A percentile compares a stretch with the other conserved stretches of the same genome.
Evolutionary conservation across 2,329 filamentous ascomycete species (phyloP).

Genomic region (Xylariaceae sp.): DNA sequence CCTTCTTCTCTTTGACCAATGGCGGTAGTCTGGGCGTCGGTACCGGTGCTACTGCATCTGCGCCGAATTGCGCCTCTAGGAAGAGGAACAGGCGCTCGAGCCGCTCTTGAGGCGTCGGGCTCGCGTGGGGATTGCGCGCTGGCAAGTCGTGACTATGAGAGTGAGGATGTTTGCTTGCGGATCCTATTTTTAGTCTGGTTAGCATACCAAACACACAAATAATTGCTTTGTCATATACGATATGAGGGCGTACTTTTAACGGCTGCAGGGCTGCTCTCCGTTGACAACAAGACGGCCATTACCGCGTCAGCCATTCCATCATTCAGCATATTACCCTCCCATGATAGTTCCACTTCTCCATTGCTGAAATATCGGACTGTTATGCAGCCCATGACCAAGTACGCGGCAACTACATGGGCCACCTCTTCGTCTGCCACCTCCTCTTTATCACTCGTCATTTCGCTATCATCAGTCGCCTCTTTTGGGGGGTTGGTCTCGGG

Average conservation of each 20-base stretch:
- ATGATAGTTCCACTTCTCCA: constrained; percentile 84
- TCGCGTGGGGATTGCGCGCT: constrained; percentile 65
- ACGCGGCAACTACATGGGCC: constrained; percentile 48
- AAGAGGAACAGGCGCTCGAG: constrained; percentile 88
- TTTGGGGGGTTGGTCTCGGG: constrained; percentile 45
- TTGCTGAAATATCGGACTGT: constrained; percentile 69
- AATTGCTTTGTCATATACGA: background rate
- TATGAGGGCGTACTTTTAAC: constrained; percentile 66
- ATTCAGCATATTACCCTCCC: constrained; percentile 97
- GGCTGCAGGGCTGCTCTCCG: constrained; percentile 89
- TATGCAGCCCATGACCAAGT: constrained; percentile 84
- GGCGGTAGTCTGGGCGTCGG: constrained; percentile 53
- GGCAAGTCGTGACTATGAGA: constrained; percentile 40
- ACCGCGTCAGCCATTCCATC: constrained; percentile 97
- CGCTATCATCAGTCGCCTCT: constrained; percentile 36
- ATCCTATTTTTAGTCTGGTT: constrained; percentile 39
- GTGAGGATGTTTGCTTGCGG: constrained; percentile 53
- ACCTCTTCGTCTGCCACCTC: constrained; percentile 59
- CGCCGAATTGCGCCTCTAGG: constrained; percentile 92
- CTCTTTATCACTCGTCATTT: constrained; percentile 29
- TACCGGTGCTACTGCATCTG: constrained; percentile 74
- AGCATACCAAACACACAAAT: constrained; percentile 9
- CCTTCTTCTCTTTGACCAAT: constrained; percentile 32
- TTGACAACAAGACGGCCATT: constrained; percentile 83
- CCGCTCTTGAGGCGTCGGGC: constrained; percentile 66